Evolutionary conservation across 164 flowering plant genomes (phyloP), one percentile per base, ranked within the genome.

Genomic region (Berberis vulgaris): DNA sequence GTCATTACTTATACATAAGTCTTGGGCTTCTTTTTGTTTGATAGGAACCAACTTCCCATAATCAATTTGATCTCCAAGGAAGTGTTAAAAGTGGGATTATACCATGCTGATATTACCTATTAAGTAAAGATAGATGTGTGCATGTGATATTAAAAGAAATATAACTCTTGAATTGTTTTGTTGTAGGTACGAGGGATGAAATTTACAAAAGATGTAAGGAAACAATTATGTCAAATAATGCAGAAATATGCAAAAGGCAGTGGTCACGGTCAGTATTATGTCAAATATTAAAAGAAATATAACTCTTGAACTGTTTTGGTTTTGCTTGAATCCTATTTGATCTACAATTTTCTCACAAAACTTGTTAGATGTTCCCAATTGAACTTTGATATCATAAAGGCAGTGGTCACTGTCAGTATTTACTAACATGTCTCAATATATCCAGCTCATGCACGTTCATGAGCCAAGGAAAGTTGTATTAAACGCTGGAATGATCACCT

Each of bases 171-270:
- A 10, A 6, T 11, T 10, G 4, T 3, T 52, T 39, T 71, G 54
- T 66, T 77, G 69, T 61, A 91, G 97, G 86, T 91, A 60, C 80
- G 97, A 56, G 96, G 99, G 58, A 95, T 95, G 99, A 68, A 60
- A 78, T 91, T 95, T 81, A 89, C 86, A 65, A 91, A 83, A 73
- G 91, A 89, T 73, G 94, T 91, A 26, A 72, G 97, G 68, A 91
- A 80, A 72, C 99, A 95, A 72, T 70, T 91, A 56, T 74, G 74
- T 69, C 95, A 95, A 64, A 84, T 95, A 74, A 87, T 95, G 94
- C 86, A 86, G 76, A 95, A 95, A 77, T 75, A 79, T 13, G 85
- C 97, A 7, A 89, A 80, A 72, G 96, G 96, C 86, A 42, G 65
- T 81, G 41, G 26, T 43, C 45, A 41, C 12, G 10, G 0, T 39